Conservation (phyloP, 2,329 filamentous ascomycete species). For the Nannizziopsis barbatae region DNA sequence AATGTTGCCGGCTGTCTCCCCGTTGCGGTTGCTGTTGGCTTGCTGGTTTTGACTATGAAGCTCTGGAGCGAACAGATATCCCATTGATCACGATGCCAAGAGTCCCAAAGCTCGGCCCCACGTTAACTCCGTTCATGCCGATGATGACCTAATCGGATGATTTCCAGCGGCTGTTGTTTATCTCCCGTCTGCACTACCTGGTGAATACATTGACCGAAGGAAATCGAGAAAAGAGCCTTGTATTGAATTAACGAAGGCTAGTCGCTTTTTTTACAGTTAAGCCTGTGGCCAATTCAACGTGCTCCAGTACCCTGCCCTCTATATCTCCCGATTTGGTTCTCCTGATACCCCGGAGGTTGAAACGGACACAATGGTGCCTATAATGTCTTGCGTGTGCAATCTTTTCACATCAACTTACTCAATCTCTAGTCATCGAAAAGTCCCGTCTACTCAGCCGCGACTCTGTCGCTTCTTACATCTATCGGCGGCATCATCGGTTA, state of each 20-base stretch:
- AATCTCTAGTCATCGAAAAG: conserved; percentile 10
- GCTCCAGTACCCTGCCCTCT: too few species aligned
- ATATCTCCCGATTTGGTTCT: neutral
- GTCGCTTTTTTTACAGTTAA: too few species aligned
- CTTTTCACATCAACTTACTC: conserved; percentile 7
- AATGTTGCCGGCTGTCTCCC: neutral
- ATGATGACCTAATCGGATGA: too few species aligned
- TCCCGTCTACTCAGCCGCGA: conserved; percentile 53
- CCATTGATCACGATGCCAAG: neutral
- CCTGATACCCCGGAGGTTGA: neutral
- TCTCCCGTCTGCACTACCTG: neutral
- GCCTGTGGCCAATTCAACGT: too few species aligned
- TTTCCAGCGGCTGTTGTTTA: too few species aligned
- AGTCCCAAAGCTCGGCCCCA: too few species aligned
- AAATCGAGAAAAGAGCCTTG: too few species aligned
- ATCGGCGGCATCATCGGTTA: conserved; percentile 82
- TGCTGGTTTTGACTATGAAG: neutral
- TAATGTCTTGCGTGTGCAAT: conserved; percentile 1
- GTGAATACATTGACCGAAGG: too few species aligned
- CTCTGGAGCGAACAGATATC: conserved; percentile 7
- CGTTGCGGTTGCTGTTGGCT: neutral
- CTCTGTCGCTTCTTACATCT: conserved; percentile 72
- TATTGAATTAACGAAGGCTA: too few species aligned
- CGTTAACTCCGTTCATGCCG: too few species aligned
- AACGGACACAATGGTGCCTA: neutral